Base-by-base conservation (phyloP, 345 rosid genomes). In the Euphorbia lathyris region DNA sequence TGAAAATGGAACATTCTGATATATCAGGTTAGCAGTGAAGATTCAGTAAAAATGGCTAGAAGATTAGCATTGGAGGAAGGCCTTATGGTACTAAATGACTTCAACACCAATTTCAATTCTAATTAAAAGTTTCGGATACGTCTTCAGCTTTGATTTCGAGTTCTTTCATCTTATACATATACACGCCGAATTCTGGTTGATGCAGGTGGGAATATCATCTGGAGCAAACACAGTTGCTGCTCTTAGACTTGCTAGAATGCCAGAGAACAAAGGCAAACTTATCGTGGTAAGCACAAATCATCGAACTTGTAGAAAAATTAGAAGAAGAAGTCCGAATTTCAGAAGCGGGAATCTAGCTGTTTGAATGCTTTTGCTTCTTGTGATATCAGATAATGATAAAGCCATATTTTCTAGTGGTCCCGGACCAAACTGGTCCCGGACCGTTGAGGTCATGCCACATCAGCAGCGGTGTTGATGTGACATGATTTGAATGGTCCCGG, bases 221-320 rank as follows among this genome's bases (percentile, higher is more conserved):
- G 99, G 97, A 53, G 97, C 97, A 63, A 95, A 95, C 63, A 90
- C 99, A 0, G 90, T 95, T 29, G 97, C 97, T 16, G 97, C 97
- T 4, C 80, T 95, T 40, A 78, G 77, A 57, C 90, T 95, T 9
- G 97, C 97, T 9, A 81, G 80, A 52, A 84, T 85, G 97, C 97
- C 97, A 0, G 97, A 95, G 82, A 95, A 95, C 76, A 87, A 76
- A 82, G 99, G 99, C 74, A 95, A 92, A 80, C 91, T 95, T 72
- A 92, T 95, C 76, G 96, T 90, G 96, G 97, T 95, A 88, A 80
- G 83, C 45, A 53, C 53, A 57, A 19, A 14, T 60, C 38, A 45
- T 13, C 53, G 29, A 19, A 34, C 14, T 55, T 25, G 3, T 11
- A 3, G 27, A 10, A 55, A 55, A 23, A 55, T 23, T 2, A 9